Conservation (phyloP, 2,329 filamentous ascomycete species). For the Pseudogymnoascus sp. region DNA sequence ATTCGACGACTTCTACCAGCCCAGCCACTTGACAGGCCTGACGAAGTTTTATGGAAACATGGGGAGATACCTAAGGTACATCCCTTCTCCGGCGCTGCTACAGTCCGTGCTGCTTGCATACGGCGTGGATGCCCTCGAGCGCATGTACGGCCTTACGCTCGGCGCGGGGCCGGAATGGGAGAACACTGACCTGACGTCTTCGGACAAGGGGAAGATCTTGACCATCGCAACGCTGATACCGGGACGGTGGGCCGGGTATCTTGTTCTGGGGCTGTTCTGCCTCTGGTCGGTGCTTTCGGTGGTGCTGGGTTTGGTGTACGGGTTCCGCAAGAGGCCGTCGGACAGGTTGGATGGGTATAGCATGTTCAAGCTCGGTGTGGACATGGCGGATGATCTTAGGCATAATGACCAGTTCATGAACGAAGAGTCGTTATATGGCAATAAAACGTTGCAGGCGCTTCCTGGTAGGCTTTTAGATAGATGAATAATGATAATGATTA, state of each 20-base stretch:
- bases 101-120: neutral
- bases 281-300: neutral
- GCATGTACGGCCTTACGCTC: neutral
- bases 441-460: neutral
- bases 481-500: neutral
- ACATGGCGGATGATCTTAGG: neutral
- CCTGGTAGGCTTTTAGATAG: neutral
- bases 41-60: neutral
- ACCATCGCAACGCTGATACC: neutral
- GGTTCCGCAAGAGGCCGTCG: neutral
- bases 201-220: neutral
- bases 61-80: neutral
- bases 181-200: neutral
- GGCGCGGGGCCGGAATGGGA: neutral
- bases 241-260: neutral
- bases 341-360: conserved; percentile 8
- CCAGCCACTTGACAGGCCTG: neutral
- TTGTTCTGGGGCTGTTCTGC: conserved; percentile 1
- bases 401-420: neutral
- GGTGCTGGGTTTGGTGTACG: neutral
- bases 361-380: neutral
- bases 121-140: neutral
- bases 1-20: neutral
- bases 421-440: neutral
- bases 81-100: neutral